phyloP scores from a whole-genome alignment of 208 protist species.

The Borovskyia barvae region DNA sequence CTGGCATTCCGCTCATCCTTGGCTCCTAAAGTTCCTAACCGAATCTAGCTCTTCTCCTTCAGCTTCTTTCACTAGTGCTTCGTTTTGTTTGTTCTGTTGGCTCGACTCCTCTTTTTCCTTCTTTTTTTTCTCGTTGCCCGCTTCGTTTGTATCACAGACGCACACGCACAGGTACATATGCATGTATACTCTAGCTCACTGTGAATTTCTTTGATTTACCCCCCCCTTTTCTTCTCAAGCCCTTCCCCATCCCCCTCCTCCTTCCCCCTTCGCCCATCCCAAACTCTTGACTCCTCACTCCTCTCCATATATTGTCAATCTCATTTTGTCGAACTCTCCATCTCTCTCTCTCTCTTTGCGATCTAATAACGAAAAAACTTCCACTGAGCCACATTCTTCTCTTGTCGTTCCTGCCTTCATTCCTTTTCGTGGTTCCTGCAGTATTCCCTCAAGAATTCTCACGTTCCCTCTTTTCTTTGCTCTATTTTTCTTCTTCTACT shows the following conservation, averaged over 20 bases:
- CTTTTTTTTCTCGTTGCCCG: background rate
- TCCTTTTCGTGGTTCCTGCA: too few relatives aligned
- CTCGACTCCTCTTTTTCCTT: slow-evolving; percentile 1
- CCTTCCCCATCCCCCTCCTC: background rate
- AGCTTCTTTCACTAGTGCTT: background rate
- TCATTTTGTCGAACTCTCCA: background rate
- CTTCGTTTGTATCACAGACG: background rate
- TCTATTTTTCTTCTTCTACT: background rate
- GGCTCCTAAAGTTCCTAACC: too few relatives aligned
- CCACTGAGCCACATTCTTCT: too few relatives aligned
- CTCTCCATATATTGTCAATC: background rate
- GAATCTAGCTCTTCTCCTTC: background rate
- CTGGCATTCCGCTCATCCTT: too few relatives aligned
- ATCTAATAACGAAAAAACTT: too few relatives aligned
- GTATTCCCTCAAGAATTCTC: too few relatives aligned
- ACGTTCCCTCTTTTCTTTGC: background rate
- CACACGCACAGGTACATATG: background rate
- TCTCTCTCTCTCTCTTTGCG: background rate
- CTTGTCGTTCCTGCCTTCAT: too few relatives aligned
- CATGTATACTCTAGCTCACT: background rate
- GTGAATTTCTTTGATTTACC: background rate
- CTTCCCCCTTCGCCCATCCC: background rate
- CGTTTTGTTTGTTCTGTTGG: background rate
- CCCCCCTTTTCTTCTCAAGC: background rate
- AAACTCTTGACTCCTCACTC: background rate